Percentiles rank a stretch among this genome's conserved stretches.
These are phyloP conservation scores for Neophaeococcomyces aloes DNA, from an alignment of 2,329 filamentous ascomycete species.

Conservation along the genomic window DNA sequence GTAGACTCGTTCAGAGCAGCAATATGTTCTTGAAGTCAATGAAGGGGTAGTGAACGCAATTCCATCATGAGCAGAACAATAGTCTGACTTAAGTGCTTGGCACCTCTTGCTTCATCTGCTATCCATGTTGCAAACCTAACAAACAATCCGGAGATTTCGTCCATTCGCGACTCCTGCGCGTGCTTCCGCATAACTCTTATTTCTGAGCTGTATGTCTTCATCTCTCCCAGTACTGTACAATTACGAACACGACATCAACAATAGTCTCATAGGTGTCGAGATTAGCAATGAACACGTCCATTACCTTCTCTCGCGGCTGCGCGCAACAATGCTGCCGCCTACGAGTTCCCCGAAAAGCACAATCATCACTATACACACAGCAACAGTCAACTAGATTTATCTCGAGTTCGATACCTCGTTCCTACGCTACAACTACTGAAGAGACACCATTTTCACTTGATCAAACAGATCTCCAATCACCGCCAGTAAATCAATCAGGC, in stretches of 20 bases:
- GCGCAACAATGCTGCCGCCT: slow-evolving; percentile 2
- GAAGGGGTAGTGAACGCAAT: too few relatives aligned
- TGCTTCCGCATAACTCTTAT: background rate
- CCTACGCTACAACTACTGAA: slow-evolving; percentile 2
- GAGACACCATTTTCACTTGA: background rate
- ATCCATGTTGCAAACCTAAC: slow-evolving; percentile 1
- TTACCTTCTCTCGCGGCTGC: background rate
- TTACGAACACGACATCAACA: too few relatives aligned
- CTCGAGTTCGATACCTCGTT: background rate
- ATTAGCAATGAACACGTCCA: background rate
- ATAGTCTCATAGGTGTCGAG: background rate
- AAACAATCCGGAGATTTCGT: background rate
- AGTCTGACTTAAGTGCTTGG: too few relatives aligned
- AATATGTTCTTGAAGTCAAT: background rate
- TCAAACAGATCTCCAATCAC: background rate
- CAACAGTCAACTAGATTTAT: slow-evolving; percentile 2
- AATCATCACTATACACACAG: background rate
- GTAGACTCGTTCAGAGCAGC: slow-evolving; percentile 4
- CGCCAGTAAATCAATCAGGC: background rate
- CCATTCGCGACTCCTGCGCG: background rate
- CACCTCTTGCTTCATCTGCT: too few relatives aligned
- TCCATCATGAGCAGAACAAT: too few relatives aligned
- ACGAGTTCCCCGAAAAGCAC: background rate
- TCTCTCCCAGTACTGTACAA: too few relatives aligned
- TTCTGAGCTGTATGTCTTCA: background rate